phyloP scores from a whole-genome alignment of 2,329 filamentous ascomycete species.

The Lachnellula subtilissima region DNA sequence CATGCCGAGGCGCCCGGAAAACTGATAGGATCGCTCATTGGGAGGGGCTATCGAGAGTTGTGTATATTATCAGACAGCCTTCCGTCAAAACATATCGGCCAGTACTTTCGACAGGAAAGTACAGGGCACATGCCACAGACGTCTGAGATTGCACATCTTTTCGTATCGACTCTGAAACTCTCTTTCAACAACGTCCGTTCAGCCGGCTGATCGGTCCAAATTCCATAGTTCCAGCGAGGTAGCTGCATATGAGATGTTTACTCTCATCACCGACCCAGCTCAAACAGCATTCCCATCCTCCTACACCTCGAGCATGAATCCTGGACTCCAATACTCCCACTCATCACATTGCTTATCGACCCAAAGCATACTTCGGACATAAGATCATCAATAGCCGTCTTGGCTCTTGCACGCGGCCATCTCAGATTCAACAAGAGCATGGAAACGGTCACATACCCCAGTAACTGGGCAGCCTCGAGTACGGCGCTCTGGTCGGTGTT shows the following conservation, averaged over 20 bases:
- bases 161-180: not conserved
- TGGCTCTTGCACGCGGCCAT: slow-evolving; percentile 80
- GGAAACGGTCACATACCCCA: slow-evolving; percentile 84
- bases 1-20: not conserved
- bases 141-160: no score
- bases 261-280: not conserved
- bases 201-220: not conserved
- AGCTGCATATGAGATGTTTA: no score
- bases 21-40: not conserved
- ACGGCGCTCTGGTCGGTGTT: slow-evolving; percentile 92
- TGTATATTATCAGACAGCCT: not conserved
- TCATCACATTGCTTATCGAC: slow-evolving; percentile 81
- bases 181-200: not conserved
- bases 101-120: no score
- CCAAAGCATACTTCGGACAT: slow-evolving; percentile 90
- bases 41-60: not conserved
- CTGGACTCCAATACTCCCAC: slow-evolving; percentile 90
- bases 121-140: no score
- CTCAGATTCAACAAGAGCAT: slow-evolving; percentile 83
- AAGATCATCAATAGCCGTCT: slow-evolving; percentile 86
- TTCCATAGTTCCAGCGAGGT: not conserved
- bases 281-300: slow-evolving; percentile 13
- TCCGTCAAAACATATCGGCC: not conserved
- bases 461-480: slow-evolving; percentile 81
- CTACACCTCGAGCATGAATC: slow-evolving; percentile 51